phyloP scores from a whole-genome alignment of 371 early-diverging fungal species.

The Coemansia sp. region DNA sequence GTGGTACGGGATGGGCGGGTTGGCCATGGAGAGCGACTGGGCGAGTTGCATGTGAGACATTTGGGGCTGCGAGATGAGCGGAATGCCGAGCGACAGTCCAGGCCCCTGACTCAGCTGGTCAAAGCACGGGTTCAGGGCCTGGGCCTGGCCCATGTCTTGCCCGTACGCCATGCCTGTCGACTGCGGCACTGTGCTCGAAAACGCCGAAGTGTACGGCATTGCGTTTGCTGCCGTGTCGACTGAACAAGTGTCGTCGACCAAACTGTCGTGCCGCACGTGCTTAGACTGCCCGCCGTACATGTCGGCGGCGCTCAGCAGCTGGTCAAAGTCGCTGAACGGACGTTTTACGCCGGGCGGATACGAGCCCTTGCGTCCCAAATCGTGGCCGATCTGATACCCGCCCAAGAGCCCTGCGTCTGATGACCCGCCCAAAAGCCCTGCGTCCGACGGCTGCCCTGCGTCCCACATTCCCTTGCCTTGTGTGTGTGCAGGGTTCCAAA shows the following conservation, averaged over 20 bases:
- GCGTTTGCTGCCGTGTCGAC: constrained; percentile 8
- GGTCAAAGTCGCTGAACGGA: constrained; percentile 40
- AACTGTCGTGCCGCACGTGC: constrained; percentile 38
- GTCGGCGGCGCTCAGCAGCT: constrained; percentile 39
- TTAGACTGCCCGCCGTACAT: constrained; percentile 26
- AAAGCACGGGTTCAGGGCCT: constrained; percentile 18
- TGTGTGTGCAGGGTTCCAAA: constrained; percentile 1
- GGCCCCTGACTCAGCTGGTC: constrained; percentile 20
- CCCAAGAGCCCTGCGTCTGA: constrained; percentile 18
- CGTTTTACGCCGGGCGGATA: constrained; percentile 43
- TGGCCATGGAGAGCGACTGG: constrained; percentile 14
- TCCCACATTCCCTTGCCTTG: constrained; percentile 8
- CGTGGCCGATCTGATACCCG: constrained; percentile 29
- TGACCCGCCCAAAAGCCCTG: no score
- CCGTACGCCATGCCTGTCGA: neutral
- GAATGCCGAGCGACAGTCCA: constrained; percentile 15
- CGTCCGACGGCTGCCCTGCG: constrained; percentile 14
- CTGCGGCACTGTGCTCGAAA: constrained; percentile 18
- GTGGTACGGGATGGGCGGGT: constrained; percentile 13
- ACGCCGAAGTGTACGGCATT: constrained; percentile 19
- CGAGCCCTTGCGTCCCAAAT: constrained; percentile 17
- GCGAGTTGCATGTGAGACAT: constrained; percentile 12
- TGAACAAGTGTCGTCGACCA: neutral
- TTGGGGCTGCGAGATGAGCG: constrained; percentile 23
- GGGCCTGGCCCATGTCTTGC: constrained; percentile 12